These are phyloP conservation scores for Micractinium sp. DNA, from an alignment of 139 green algal genomes.

Conservation along the genomic window DNA sequence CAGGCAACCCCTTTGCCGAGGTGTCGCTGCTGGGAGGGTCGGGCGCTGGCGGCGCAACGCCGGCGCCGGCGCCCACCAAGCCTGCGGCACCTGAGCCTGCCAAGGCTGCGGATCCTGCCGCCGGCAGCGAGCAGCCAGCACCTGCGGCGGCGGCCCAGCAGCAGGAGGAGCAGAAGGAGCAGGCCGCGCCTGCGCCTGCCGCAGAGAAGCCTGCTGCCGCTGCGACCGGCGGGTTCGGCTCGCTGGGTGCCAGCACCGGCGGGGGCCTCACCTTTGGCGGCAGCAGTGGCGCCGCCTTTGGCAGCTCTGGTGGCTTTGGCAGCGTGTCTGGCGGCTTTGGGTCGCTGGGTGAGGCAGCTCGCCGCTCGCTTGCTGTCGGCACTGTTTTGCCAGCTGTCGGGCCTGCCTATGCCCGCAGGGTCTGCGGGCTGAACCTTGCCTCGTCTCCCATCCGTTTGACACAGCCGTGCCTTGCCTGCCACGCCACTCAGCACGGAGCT, in stretches of 20 bases:
- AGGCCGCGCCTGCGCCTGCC: background rate
- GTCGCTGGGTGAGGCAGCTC: background rate
- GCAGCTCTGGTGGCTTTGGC: constrained; percentile 14
- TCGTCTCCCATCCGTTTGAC: no score
- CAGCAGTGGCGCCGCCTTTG: constrained; percentile 11
- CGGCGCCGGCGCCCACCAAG: constrained; percentile 15
- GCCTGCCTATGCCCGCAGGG: no score
- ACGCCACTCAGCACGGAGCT: no score
- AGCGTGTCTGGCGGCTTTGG: background rate
- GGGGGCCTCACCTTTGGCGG: constrained; percentile 9
- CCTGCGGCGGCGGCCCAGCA: background rate
- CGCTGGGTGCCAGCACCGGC: background rate
- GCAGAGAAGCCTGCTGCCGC: constrained; percentile 13
- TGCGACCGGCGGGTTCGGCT: constrained; percentile 31
- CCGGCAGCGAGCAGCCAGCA: background rate
- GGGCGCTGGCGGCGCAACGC: background rate
- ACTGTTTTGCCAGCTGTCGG: no score
- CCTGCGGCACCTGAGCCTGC: background rate
- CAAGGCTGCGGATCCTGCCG: background rate
- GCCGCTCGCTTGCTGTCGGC: background rate
- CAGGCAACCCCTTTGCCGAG: constrained; percentile 48
- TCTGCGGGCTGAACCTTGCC: no score
- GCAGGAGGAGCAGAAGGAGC: constrained; percentile 10
- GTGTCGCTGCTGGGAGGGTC: constrained; percentile 13
- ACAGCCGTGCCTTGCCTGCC: no score